Base-by-base conservation (phyloP, 306 rosid species). In the Quercus aquifolioides region DNA sequence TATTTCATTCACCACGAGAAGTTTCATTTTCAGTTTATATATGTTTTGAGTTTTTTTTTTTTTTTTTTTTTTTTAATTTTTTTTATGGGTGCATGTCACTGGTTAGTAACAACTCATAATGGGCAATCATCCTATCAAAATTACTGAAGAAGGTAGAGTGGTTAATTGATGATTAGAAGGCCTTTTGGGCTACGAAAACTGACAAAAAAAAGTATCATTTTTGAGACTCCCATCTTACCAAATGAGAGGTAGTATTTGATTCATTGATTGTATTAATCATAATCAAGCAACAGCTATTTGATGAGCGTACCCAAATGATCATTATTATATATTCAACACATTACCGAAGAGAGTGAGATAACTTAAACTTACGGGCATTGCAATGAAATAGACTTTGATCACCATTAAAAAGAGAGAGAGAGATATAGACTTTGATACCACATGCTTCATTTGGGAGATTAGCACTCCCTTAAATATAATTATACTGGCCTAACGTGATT, bases 211-310 rank as follows among this genome's bases (percentile, higher is more conserved):
- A 49, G 74, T 67, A 33, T 23, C 56, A 30, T 43, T 26, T 49
- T 31, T 60, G 73, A 26, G 87, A 74, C 60, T 62, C 74, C 82
- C 78, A 84, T 71, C 83, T 82, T 81, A 74, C 76, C 67, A 69
- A 74, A 81, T 81, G 54, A 35, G 78, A 74, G 55, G 46, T 67
- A 75, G 62, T 73, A 18, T 18, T 14, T 6, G 67, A 41, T 41
- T 41, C 46, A 41, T 41, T 41, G 46, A 23, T 41, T 55, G 41
- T 33, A 33, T 13, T 46, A 21, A 77, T 63, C 46, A 69, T 75
- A 46, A 67, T 33, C 49, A 49, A 14, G 51, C 55, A 31, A 54
- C 68, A 31, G 57, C 56, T 62, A 60, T 55, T 77, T 33, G 20
- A 6, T 41, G 54, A 49, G 54, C 15, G 59, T 13, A 55, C 46